Conservation (phyloP, 805 yeast genomes). For the Barnettozyma californica region DNA sequence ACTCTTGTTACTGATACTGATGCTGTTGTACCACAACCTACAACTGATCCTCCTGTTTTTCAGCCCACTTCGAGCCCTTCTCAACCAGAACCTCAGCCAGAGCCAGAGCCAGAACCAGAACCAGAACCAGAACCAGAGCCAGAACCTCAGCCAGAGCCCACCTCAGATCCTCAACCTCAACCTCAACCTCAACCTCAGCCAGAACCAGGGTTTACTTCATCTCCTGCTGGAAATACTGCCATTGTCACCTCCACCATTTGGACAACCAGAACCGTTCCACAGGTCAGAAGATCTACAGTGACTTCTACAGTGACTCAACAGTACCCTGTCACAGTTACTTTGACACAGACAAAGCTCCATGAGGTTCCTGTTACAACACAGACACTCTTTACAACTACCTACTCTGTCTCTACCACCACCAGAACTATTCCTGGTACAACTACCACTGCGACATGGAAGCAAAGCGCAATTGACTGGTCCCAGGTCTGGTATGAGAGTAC, state of each 20-base stretch:
- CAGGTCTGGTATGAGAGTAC: conserved; percentile 7
- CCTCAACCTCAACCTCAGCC: not conserved
- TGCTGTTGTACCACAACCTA: conserved; percentile 10
- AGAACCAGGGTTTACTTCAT: no score
- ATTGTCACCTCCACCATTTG: conserved; percentile 5
- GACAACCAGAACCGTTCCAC: conserved; percentile 1
- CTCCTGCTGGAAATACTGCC: not conserved
- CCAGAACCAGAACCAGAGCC: conserved; percentile 12
- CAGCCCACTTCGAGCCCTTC: not conserved
- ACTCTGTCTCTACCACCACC: conserved; percentile 10
- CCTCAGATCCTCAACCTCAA: not conserved
- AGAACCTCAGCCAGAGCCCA: conserved; percentile 18
- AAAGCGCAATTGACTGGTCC: conserved; percentile 6
- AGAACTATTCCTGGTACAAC: conserved; percentile 12
- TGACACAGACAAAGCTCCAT: conserved; percentile 2
- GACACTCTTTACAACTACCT: conserved; percentile 5
- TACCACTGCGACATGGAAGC: not conserved
- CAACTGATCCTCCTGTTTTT: conserved; percentile 3
- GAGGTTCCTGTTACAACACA: conserved; percentile 1
- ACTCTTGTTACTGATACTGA: conserved; percentile 16
- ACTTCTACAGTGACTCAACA: conserved; percentile 3
- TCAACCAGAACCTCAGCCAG: not conserved
- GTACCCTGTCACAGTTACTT: conserved; percentile 4
- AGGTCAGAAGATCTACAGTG: not conserved
- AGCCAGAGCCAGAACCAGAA: not conserved